These are phyloP conservation scores for Metschnikowia lunata DNA, from an alignment of 805 yeast genomes.

Conservation along the genomic window DNA sequence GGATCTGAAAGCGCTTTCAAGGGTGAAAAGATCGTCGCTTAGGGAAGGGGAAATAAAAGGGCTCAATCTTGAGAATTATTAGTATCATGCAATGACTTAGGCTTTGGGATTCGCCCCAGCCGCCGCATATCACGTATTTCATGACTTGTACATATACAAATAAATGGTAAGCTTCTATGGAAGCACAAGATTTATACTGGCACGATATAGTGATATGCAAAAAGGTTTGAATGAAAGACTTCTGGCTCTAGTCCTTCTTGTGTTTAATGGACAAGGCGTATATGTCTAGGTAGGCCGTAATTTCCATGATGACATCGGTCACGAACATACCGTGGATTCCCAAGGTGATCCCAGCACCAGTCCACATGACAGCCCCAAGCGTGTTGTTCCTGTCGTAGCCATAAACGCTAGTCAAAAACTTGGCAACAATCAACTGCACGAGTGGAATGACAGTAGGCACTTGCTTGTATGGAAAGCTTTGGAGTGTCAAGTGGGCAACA, in stretches of 20 bases:
- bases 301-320: conserved; percentile 71
- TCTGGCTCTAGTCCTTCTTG: conserved; percentile 42
- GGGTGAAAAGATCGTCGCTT: conserved; percentile 27
- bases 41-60: background rate
- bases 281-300: conserved; percentile 77
- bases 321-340: conserved; percentile 71
- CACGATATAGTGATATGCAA: background rate
- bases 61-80: conserved; percentile 4
- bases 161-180: background rate
- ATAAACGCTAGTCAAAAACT: conserved; percentile 32
- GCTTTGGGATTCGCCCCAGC: background rate
- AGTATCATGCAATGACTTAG: conserved; percentile 8
- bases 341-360: conserved; percentile 62
- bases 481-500: conserved; percentile 77
- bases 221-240: no score
- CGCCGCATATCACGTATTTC: conserved; percentile 12
- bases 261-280: conserved; percentile 82
- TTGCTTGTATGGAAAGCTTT: conserved; percentile 68
- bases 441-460: conserved; percentile 67
- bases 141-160: conserved; percentile 21
- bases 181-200: background rate
- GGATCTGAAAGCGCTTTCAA: conserved; percentile 50
- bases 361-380: conserved; percentile 53
- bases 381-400: conserved; percentile 39
- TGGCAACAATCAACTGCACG: conserved; percentile 39